Percentiles rank a stretch among this genome's conserved stretches.
Conservation (phyloP, 805 yeast species). For the Kazachstania psychrophila region DNA sequence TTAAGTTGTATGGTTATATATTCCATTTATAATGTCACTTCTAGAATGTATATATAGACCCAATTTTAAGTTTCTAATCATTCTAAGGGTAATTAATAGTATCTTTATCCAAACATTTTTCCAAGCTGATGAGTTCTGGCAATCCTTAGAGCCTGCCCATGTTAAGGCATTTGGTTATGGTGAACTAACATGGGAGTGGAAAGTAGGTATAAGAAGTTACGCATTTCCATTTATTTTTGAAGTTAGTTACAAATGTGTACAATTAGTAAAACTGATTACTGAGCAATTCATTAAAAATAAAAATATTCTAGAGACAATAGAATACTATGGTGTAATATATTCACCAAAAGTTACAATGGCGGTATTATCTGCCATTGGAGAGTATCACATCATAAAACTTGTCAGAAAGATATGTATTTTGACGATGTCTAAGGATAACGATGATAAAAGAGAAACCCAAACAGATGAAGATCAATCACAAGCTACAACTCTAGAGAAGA, state of each 20-base stretch:
- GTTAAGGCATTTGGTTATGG: constrained; percentile 67
- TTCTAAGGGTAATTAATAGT: constrained; percentile 51
- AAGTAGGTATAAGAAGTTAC: constrained; percentile 60
- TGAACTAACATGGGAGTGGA: constrained; percentile 92
- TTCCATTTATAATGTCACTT: neutral
- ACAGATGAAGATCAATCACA: neutral
- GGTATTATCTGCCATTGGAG: constrained; percentile 61
- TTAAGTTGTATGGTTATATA: no score
- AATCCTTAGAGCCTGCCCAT: constrained; percentile 89
- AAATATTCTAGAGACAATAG: constrained; percentile 11
- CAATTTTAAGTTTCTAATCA: constrained; percentile 23
- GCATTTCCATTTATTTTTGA: constrained; percentile 69
- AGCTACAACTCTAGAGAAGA: neutral
- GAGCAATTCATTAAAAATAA: neutral
- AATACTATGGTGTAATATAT: constrained; percentile 34
- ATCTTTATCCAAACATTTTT: constrained; percentile 63
- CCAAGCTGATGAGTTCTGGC: constrained; percentile 96
- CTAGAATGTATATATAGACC: neutral
- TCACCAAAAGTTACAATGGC: constrained; percentile 68
- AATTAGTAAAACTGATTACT: neutral
- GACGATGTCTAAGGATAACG: constrained; percentile 13
- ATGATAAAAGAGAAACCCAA: constrained; percentile 9
- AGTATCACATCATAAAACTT: constrained; percentile 46
- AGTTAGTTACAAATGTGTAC: constrained; percentile 15
- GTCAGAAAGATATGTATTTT: constrained; percentile 26